Evolutionary conservation across 163 green algal species (phyloP).

Genomic region (Prototheca cutis): DNA sequence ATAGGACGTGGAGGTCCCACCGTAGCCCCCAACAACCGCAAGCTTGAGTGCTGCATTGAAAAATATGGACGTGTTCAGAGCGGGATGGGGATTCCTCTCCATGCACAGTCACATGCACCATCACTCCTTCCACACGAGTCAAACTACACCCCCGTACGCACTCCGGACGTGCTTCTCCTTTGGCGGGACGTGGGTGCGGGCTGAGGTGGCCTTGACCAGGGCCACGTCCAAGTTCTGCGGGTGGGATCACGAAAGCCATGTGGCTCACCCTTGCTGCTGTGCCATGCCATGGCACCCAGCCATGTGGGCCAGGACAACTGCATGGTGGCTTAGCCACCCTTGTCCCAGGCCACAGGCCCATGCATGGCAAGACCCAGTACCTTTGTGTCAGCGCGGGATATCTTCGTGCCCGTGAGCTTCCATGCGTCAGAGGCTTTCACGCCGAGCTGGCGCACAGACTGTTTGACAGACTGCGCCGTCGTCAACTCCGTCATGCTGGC

Average conservation of each 20-base stretch:
- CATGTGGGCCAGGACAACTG: no score
- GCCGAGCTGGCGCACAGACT: not conserved
- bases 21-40: slow-evolving; percentile 25
- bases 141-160: slow-evolving; percentile 4
- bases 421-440: slow-evolving; percentile 7
- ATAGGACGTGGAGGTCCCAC: slow-evolving; percentile 16
- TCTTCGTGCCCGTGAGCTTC: slow-evolving; percentile 16
- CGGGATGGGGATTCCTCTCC: not conserved
- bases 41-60: slow-evolving; percentile 40
- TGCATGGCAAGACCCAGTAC: no score
- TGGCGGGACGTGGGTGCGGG: slow-evolving; percentile 53
- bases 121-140: not conserved
- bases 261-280: no score
- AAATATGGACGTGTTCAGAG: not conserved
- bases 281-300: not conserved
- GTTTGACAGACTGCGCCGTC: slow-evolving; percentile 8
- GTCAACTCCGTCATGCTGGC: slow-evolving; percentile 9
- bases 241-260: no score
- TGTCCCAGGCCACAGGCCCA: no score
- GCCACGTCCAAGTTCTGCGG: slow-evolving; percentile 80
- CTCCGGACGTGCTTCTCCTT: slow-evolving; percentile 83
- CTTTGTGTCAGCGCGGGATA: slow-evolving; percentile 12
- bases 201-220: slow-evolving; percentile 68
- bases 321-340: no score
- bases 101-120: not conserved